phyloP scores from a whole-genome alignment of 2,329 filamentous ascomycete species.

The Diaporthe velutina region DNA sequence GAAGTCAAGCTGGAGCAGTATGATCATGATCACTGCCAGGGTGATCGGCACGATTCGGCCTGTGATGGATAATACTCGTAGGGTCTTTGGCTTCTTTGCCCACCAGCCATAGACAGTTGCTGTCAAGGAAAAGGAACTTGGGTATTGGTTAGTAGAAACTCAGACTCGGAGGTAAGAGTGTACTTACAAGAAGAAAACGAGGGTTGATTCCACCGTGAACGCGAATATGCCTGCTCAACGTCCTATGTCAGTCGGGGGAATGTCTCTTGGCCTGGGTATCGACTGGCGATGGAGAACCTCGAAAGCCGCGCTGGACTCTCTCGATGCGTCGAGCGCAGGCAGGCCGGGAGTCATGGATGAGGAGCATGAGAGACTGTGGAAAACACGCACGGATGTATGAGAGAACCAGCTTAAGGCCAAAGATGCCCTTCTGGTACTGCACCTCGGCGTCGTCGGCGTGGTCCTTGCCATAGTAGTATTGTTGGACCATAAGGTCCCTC shows the following conservation, averaged over 20 bases:
- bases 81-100: constrained; percentile 22
- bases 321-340: no score
- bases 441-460: constrained; percentile 34
- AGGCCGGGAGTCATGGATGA: not conserved
- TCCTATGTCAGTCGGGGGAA: not conserved
- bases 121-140: constrained; percentile 34
- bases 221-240: constrained; percentile 3
- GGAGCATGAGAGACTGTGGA: not conserved
- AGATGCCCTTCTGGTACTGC: constrained; percentile 36
- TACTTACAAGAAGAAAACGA: constrained; percentile 38
- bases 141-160: not conserved
- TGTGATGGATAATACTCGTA: constrained; percentile 21
- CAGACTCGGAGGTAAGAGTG: no score
- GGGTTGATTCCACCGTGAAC: constrained; percentile 34
- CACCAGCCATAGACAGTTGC: constrained; percentile 38
- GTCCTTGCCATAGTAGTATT: constrained; percentile 33
- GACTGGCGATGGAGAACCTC: not conserved
- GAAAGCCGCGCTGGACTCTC: not conserved
- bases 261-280: not conserved
- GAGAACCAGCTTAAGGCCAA: constrained; percentile 34
- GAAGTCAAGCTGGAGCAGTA: constrained; percentile 34
- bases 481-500: constrained; percentile 33
- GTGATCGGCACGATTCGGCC: constrained; percentile 29
- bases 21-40: constrained; percentile 24
- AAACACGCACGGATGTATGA: constrained; percentile 32